Evolutionary conservation across 352 stramenopile species (phyloP), one percentile per base, ranked within the genome.

Genomic region (Pythium utonaiense): DNA sequence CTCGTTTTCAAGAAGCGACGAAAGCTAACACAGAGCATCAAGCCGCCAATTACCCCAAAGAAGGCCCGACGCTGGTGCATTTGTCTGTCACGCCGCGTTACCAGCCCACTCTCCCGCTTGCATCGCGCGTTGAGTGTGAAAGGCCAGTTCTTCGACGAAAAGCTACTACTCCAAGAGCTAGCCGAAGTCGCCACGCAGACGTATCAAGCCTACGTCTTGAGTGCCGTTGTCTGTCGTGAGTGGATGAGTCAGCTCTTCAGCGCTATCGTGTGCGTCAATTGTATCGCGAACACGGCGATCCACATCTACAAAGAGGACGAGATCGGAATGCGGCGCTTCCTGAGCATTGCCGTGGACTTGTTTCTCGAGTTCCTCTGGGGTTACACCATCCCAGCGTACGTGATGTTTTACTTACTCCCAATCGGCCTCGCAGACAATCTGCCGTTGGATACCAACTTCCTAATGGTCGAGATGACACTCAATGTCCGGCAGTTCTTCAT

Each of bases 211-310:
- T 56, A 76, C 34, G 58, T 57, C 3, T 69, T 53, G 3, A 74
- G 69, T n/a, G 28, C 49, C 4, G 25, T 71, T 16, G 57, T 74
- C 17, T 66, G 66, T n/a, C 62, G 62, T 41, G 44, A 57, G 48
- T 74, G 70, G 70, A 71, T 73, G 6, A 77, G 73, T 36, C 57
- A 70, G 34, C 55, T 72, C 3, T 70, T 71, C 24, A 49, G 54
- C 1, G 14, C 28, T 12, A 25, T 74, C 12, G 42, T 77, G 4
- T 67, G 64, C 40, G 27, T 74, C 19, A 75, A 77, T 38, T 74
- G 57, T 45, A 52, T 33, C 19, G 56, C 54, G 25, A 62, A 33
- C 48, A 71, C 42, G 19, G 44, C 36, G 16, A 53, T 55, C 31
- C 56, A 66, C 64, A 50, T 30, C 17, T 34, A 72, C 31, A 62